These are phyloP conservation scores for Puccinia coronata DNA, from an alignment of 1,284 basidiomycete genomes.

Conservation along the genomic window DNA sequence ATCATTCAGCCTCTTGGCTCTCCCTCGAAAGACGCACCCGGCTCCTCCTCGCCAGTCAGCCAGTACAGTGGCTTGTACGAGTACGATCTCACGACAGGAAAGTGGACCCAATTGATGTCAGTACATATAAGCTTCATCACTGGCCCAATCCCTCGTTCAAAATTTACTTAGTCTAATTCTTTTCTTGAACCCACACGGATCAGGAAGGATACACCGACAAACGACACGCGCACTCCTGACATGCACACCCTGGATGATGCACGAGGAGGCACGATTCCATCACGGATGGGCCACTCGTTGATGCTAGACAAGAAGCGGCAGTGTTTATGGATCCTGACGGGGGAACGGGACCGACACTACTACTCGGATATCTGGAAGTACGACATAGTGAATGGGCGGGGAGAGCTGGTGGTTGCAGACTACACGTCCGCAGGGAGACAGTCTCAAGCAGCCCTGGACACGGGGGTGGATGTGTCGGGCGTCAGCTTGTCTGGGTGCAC, in stretches of 20 bases:
- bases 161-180: not conserved
- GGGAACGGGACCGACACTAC: slow-evolving; percentile 42
- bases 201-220: slow-evolving; percentile 23
- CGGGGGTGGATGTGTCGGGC: no score
- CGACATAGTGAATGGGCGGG: not conserved
- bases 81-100: slow-evolving; percentile 44
- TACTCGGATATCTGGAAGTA: slow-evolving; percentile 44
- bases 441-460: no score
- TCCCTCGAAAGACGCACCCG: slow-evolving; percentile 66
- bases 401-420: slow-evolving; percentile 28
- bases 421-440: slow-evolving; percentile 21
- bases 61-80: slow-evolving; percentile 32
- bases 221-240: not conserved
- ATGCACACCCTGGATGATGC: not conserved
- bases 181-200: not conserved
- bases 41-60: slow-evolving; percentile 57
- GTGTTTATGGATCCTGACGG: slow-evolving; percentile 44
- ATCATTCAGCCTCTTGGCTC: slow-evolving; percentile 69
- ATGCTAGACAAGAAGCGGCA: slow-evolving; percentile 44
- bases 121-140: not conserved
- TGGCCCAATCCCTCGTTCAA: not conserved
- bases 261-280: slow-evolving; percentile 23
- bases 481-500: not conserved
- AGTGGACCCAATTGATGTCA: slow-evolving; percentile 53
- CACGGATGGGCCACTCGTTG: slow-evolving; percentile 43